These are phyloP conservation scores for Stachybotrys chlorohalonatus DNA, from an alignment of 2,329 filamentous ascomycete species.

Conservation along the genomic window DNA sequence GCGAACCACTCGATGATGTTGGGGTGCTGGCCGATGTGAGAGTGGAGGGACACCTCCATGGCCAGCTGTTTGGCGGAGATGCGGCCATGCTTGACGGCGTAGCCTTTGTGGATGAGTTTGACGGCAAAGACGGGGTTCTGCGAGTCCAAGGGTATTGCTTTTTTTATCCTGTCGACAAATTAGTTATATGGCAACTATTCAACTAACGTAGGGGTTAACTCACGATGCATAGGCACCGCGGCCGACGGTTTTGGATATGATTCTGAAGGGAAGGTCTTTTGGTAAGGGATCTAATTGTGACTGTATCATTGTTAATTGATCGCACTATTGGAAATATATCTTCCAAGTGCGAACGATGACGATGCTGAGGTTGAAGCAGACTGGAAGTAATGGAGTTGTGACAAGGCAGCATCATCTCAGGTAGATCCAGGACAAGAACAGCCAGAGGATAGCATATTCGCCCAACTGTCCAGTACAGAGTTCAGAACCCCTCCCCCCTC, in stretches of 20 bases:
- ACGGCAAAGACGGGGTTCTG: slow-evolving; percentile 80
- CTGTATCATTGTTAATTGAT: slow-evolving; percentile 43
- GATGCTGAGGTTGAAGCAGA: no score
- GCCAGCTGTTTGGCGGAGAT: slow-evolving; percentile 82
- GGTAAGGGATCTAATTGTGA: slow-evolving; percentile 87
- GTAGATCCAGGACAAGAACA: no score
- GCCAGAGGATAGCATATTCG: no score
- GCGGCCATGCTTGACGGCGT: slow-evolving; percentile 80
- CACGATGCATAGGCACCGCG: slow-evolving; percentile 96
- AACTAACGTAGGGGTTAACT: slow-evolving; percentile 14
- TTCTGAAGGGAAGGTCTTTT: slow-evolving; percentile 76
- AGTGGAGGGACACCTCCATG: slow-evolving; percentile 87
- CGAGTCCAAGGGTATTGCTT: slow-evolving; percentile 67
- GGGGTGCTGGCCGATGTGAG: slow-evolving; percentile 76
- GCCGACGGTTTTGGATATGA: slow-evolving; percentile 94
- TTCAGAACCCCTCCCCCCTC: no score
- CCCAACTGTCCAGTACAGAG: no score
- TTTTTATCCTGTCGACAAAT: slow-evolving; percentile 58
- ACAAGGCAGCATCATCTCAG: no score
- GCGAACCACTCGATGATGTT: slow-evolving; percentile 94
- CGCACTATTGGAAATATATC: no score
- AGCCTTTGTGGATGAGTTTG: slow-evolving; percentile 97
- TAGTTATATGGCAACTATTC: not conserved
- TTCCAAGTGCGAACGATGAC: no score
- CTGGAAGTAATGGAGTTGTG: no score